phyloP scores from a whole-genome alignment of 495 filamentous ascomycete species.

The Apodospora peruviana region DNA sequence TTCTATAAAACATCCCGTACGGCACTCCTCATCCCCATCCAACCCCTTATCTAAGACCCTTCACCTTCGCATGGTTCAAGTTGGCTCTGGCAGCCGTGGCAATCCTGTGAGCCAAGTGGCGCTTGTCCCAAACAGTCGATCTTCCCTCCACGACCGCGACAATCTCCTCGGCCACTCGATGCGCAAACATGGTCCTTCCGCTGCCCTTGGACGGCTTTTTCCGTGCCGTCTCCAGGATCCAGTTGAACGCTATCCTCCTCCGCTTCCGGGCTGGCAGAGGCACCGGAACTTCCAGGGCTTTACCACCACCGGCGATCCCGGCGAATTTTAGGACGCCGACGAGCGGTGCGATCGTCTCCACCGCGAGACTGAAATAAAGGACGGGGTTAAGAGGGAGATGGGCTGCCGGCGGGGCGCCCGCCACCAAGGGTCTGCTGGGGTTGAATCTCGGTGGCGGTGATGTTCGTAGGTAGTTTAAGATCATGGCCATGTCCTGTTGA shows the following conservation, averaged over 20 bases:
- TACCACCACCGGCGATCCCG: conserved; percentile 80
- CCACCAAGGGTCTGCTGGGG: conserved; percentile 63
- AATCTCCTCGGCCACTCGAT: conserved; percentile 81
- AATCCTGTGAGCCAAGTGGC: conserved; percentile 65
- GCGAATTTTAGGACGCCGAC: conserved; percentile 68
- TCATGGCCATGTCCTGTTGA: conserved; percentile 70
- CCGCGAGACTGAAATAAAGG: conserved; percentile 74
- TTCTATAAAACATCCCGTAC: too few relatives aligned
- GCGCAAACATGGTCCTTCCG: conserved; percentile 60
- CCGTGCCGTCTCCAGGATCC: conserved; percentile 78
- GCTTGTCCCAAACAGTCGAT: conserved; percentile 75
- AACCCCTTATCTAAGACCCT: too few relatives aligned
- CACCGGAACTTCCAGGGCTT: conserved; percentile 72
- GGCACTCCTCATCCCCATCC: background rate
- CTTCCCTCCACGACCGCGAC: conserved; percentile 81
- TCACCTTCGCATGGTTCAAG: conserved; percentile 30
- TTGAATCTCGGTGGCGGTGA: conserved; percentile 67
- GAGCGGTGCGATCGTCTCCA: conserved; percentile 93
- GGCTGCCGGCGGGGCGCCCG: conserved; percentile 61
- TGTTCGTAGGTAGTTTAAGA: conserved; percentile 84
- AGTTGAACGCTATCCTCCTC: conserved; percentile 68
- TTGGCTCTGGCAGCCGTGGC: conserved; percentile 71
- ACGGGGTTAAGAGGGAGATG: conserved; percentile 75
- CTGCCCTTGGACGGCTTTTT: conserved; percentile 62
- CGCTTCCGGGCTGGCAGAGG: conserved; percentile 71